These are phyloP conservation scores for Verticillium nubilum DNA, from an alignment of 2,329 filamentous ascomycete species.

Conservation along the genomic window DNA sequence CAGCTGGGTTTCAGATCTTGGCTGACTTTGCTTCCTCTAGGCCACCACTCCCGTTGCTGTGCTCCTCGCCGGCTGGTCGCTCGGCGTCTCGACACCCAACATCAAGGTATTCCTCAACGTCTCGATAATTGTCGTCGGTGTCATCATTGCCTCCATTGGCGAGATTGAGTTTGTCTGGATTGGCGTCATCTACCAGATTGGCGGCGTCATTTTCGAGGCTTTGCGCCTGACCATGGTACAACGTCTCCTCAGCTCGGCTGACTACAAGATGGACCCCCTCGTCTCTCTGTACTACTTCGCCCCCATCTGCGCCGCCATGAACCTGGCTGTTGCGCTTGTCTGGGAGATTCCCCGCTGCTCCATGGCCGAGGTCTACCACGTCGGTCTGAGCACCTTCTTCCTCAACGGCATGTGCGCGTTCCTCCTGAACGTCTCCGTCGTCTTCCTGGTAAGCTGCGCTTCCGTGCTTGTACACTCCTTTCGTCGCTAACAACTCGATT, in stretches of 20 bases:
- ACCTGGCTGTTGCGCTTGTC: constrained; percentile 66
- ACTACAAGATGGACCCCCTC: constrained; percentile 89
- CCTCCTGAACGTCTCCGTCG: constrained; percentile 77
- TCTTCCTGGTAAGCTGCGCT: constrained; percentile 66
- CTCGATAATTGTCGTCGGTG: constrained; percentile 88
- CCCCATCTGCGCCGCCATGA: constrained; percentile 78
- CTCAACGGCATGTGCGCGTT: constrained; percentile 75
- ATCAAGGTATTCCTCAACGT: constrained; percentile 87
- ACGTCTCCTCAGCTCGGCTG: constrained; percentile 71
- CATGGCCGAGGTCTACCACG: constrained; percentile 65
- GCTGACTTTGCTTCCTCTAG: constrained; percentile 32
- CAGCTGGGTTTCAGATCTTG: not conserved
- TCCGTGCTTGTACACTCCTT: not conserved
- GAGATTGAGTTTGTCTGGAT: constrained; percentile 88
- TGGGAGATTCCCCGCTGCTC: constrained; percentile 67
- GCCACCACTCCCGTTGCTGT: constrained; percentile 94
- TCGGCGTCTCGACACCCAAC: constrained; percentile 80
- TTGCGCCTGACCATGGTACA: constrained; percentile 81
- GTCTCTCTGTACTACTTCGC: constrained; percentile 90
- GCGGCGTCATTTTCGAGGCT: constrained; percentile 76
- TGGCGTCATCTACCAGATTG: constrained; percentile 74
- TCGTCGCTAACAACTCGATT: not conserved
- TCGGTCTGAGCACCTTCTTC: constrained; percentile 68
- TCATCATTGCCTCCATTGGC: constrained; percentile 88
- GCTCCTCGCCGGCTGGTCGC: constrained; percentile 79